These are phyloP conservation scores for Ceratonia siliqua DNA, from an alignment of 306 rosid species.

Conservation along the genomic window DNA sequence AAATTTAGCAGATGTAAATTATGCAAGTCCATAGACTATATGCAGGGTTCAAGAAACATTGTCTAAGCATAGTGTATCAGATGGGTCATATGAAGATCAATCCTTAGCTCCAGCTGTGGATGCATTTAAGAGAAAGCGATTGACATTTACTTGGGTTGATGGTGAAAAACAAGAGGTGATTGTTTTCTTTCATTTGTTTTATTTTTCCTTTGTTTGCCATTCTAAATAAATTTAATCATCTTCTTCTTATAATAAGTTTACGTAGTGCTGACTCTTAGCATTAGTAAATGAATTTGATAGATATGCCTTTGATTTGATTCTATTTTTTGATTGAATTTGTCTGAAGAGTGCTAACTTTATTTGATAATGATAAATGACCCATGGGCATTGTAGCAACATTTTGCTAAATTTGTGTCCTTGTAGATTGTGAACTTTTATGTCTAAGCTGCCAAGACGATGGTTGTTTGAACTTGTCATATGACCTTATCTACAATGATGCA, in stretches of 20 bases:
- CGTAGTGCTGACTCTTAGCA: constrained; percentile 8
- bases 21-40: constrained; percentile 63
- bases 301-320: not conserved
- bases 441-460: not conserved
- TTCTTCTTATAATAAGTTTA: constrained; percentile 16
- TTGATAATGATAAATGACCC: constrained; percentile 2
- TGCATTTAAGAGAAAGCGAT: constrained; percentile 58
- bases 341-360: constrained; percentile 1
- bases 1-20: constrained; percentile 43
- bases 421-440: not conserved
- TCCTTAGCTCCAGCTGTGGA: constrained; percentile 55
- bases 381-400: not conserved
- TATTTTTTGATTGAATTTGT: not conserved
- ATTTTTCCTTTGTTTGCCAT: not conserved
- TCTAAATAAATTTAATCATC: not conserved
- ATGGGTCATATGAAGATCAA: constrained; percentile 50
- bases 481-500: not conserved
- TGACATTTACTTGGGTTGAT: constrained; percentile 94
- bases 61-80: constrained; percentile 46
- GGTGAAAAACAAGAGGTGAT: constrained; percentile 86
- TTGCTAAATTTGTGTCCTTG: not conserved
- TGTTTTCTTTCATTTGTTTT: constrained; percentile 10
- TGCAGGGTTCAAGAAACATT: constrained; percentile 77
- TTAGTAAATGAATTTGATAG: constrained; percentile 4
- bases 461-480: not conserved